A percentile compares a stretch with the other conserved stretches of the same genome.
phyloP scores from a whole-genome alignment of 495 filamentous ascomycete species.

The Xanthoparmelia taractica region DNA sequence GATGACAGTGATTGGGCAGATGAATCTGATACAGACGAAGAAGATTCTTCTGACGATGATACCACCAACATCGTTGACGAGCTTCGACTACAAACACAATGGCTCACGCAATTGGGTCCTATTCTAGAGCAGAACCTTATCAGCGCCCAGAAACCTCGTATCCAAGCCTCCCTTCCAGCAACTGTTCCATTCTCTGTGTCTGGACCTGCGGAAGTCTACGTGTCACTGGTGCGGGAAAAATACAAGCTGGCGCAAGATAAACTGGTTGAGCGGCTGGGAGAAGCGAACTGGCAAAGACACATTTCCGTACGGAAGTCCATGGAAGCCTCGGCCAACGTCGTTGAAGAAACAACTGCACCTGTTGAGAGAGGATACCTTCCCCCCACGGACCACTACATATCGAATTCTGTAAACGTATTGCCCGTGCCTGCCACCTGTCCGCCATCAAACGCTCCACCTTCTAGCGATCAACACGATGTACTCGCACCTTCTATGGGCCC shows the following conservation, averaged over 20 bases:
- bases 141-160: background rate
- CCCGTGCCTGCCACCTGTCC: no score
- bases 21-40: no score
- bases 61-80: no score
- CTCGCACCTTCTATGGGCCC: no score
- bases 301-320: background rate
- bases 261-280: slow-evolving; percentile 21
- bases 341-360: background rate
- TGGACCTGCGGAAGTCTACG: slow-evolving; percentile 13
- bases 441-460: no score
- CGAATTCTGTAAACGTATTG: no score
- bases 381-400: no score
- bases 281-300: slow-evolving; percentile 25
- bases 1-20: no score
- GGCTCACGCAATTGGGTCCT: background rate
- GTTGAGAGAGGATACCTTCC: background rate
- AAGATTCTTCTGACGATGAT: no score
- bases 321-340: background rate
- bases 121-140: slow-evolving; percentile 6
- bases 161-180: background rate
- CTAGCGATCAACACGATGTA: no score
- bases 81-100: background rate
- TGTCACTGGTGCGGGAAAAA: slow-evolving; percentile 19
- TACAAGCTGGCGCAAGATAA: background rate
- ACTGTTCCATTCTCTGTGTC: slow-evolving; percentile 15